These are phyloP conservation scores for Pseudovirgaria hyperparasitica DNA, from an alignment of 2,329 filamentous ascomycete species.

Conservation along the genomic window DNA sequence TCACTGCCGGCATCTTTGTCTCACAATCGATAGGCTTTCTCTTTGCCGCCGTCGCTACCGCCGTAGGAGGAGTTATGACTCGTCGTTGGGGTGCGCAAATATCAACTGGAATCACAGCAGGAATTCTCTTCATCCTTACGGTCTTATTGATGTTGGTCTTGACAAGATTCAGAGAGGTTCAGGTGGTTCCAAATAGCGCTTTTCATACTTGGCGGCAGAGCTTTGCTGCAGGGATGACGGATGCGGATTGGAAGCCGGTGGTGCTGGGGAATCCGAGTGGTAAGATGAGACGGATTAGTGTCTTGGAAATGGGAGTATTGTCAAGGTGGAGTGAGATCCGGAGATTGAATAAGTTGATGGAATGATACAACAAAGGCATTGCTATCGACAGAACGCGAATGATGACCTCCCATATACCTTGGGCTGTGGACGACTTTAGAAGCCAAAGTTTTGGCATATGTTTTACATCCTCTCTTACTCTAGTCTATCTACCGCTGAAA, in stretches of 20 bases:
- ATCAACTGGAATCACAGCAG: constrained; percentile 55
- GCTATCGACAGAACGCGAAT: too few species aligned
- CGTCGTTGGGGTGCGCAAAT: constrained; percentile 53
- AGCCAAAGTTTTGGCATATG: too few species aligned
- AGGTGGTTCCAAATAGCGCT: constrained; percentile 52
- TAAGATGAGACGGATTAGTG: constrained; percentile 54
- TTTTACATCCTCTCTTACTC: too few species aligned
- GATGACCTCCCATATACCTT: too few species aligned
- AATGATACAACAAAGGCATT: too few species aligned
- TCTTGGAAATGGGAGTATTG: constrained; percentile 56
- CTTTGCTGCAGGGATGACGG: constrained; percentile 15
- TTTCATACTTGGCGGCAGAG: constrained; percentile 23
- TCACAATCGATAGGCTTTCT: constrained; percentile 59
- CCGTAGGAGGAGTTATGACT: constrained; percentile 54
- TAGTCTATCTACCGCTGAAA: too few species aligned
- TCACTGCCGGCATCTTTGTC: constrained; percentile 57
- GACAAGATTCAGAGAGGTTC: constrained; percentile 51
- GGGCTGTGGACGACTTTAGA: too few species aligned
- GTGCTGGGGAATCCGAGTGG: constrained; percentile 61
- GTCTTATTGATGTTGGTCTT: constrained; percentile 49
- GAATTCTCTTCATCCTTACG: constrained; percentile 52
- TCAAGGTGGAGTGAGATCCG: constrained; percentile 62
- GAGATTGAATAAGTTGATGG: constrained; percentile 32
- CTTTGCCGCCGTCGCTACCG: constrained; percentile 55
- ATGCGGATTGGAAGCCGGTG: constrained; percentile 50